Evolutionary conservation across 2,329 filamentous ascomycete genomes (phyloP), one percentile per base, ranked within the genome.

Genomic region (Hortaea werneckii): DNA sequence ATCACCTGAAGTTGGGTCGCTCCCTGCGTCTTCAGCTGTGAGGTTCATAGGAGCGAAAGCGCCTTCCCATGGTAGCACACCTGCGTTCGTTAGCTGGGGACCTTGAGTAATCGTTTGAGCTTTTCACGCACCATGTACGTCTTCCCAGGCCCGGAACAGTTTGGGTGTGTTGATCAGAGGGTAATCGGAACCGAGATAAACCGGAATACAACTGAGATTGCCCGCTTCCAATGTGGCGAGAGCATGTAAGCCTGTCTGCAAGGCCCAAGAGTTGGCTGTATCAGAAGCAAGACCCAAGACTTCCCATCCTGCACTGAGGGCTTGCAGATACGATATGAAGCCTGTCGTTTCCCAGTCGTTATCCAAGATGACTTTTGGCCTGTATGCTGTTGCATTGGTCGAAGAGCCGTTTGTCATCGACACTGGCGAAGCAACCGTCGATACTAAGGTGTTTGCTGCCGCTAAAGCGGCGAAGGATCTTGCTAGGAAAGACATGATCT

Each of bases 161-260:
- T 65, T 57, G 0, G 67, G 66, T 0, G 69, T 74, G 50, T 72
- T 71, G 37, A 74, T 57, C 8, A 75, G 58, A 1, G 72, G 73
- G 49, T 68, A 73, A 50, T 72, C 61, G 42, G 69, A 55, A 8
- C 72, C 72, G 28, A 68, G 62, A 49, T 70, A 65, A 3, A 75
- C 71, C 1, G 72, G 72, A 34, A 75, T 71, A 50, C 72, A 75
- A 40, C 59, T 62, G 1, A 75, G 54, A 42, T 68, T 67, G 10
- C 71, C 71, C 9, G 67, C 55, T 54, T 74, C 70, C 0, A 76
- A 62, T 2, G 66, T 68, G 2, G 70, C 69, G 1, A 75, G 60
- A 3, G 65, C 72, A 46, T 75, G 72, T 1, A 70, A 57, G 27
- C 68, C 69, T 8, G 56, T 60, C 50, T 74, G 70, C 6, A 64